Evolutionary conservation across 2,329 filamentous ascomycete species (phyloP).

Genomic region (Huntiella decipiens): DNA sequence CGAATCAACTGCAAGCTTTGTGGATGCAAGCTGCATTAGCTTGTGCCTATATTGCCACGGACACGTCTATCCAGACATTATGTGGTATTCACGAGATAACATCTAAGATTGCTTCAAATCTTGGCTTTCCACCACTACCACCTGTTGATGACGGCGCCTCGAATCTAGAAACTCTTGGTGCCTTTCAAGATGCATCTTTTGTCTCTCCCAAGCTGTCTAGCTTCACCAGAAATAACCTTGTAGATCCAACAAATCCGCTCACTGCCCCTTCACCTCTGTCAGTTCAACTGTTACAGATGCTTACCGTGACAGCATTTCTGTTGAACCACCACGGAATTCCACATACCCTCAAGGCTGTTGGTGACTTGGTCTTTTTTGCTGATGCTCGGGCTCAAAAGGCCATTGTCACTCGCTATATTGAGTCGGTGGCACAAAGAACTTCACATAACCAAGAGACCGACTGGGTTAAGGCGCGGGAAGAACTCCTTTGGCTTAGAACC

Average conservation of each 20-base stretch:
- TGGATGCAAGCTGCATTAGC: conserved; percentile 53
- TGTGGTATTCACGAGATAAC: conserved; percentile 9
- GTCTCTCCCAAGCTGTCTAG: conserved; percentile 15
- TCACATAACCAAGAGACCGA: conserved; percentile 42
- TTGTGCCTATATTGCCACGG: conserved; percentile 46
- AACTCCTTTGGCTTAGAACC: conserved; percentile 53
- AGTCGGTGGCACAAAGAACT: conserved; percentile 27
- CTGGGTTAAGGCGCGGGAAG: conserved; percentile 42
- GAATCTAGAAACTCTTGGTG: conserved; percentile 11
- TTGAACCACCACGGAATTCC: conserved; percentile 31
- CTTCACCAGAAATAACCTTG: conserved; percentile 17
- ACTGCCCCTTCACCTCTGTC: conserved; percentile 2
- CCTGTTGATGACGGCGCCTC: conserved; percentile 21
- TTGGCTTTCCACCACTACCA: conserved; percentile 40
- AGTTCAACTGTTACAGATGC: conserved; percentile 15
- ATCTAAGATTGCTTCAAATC: conserved; percentile 19
- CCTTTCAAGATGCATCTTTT: conserved; percentile 13
- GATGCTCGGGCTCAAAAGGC: conserved; percentile 45
- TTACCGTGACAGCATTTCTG: conserved; percentile 38
- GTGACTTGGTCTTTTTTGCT: conserved; percentile 44
- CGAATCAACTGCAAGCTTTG: conserved; percentile 37
- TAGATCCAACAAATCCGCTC: conserved; percentile 4
- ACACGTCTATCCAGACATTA: conserved; percentile 37
- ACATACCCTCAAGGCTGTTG: conserved; percentile 32
- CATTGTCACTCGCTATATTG: conserved; percentile 40